phyloP scores from a whole-genome alignment of 306 rosid species.

The Corylus americana region DNA sequence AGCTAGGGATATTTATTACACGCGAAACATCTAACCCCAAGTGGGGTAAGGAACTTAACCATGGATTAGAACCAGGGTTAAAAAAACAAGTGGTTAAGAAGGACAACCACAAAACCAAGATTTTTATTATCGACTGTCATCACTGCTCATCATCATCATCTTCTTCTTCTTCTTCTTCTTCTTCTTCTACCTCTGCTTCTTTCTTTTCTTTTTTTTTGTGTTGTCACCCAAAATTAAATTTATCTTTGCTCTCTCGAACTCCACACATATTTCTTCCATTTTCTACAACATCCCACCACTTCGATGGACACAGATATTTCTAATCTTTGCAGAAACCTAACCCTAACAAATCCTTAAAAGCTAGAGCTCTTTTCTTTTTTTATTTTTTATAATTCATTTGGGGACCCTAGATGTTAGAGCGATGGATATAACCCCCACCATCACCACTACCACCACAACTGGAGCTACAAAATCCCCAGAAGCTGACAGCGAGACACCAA shows the following conservation, averaged over 20 bases:
- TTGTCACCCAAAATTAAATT: conserved; percentile 15
- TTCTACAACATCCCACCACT: background rate
- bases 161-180: background rate
- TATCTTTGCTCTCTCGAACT: background rate
- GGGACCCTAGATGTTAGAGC: conserved; percentile 46
- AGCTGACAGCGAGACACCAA: conserved; percentile 64
- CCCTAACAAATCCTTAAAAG: conserved; percentile 37
- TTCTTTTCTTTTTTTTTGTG: background rate
- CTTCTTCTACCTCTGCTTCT: background rate
- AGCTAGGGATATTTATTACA: conserved; percentile 60
- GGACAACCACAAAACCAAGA: conserved; percentile 75
- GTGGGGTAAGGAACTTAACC: conserved; percentile 77
- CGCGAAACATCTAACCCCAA: conserved; percentile 54
- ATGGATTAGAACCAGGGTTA: conserved; percentile 89
- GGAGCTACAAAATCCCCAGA: conserved; percentile 60
- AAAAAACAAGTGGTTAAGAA: conserved; percentile 83
- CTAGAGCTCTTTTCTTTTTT: background rate
- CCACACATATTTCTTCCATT: background rate
- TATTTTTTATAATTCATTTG: conserved; percentile 6
- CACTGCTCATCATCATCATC: conserved; percentile 54
- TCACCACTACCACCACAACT: conserved; percentile 30
- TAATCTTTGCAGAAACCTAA: conserved; percentile 42
- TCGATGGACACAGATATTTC: conserved; percentile 33
- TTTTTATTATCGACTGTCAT: conserved; percentile 77
- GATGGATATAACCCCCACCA: conserved; percentile 61